Conservation (phyloP, 1,139 yeast genomes). For the Lodderomyces orthopsilosis region DNA sequence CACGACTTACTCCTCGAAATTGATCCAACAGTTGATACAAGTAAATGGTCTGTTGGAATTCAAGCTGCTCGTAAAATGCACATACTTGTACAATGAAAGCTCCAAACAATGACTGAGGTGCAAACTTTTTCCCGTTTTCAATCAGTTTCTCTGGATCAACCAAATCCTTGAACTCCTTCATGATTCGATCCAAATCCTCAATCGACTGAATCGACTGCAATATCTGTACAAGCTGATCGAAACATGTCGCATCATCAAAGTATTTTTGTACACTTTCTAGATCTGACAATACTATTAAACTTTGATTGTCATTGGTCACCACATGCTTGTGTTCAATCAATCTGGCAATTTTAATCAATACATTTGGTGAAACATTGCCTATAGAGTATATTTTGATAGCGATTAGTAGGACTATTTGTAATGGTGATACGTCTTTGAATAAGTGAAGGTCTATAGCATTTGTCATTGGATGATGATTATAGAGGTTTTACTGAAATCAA, state of each 20-base stretch:
- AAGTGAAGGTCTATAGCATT: conserved; percentile 1
- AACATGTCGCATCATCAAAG: conserved; percentile 4
- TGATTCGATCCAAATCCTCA: conserved; percentile 30
- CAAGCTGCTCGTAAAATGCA: conserved; percentile 50
- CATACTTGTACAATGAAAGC: conserved; percentile 36
- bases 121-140: conserved; percentile 14
- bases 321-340: conserved; percentile 9
- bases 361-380: not conserved
- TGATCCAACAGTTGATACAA: conserved; percentile 55
- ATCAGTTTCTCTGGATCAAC: conserved; percentile 1
- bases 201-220: conserved; percentile 36
- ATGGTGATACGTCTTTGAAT: conserved; percentile 5
- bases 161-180: conserved; percentile 8
- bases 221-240: conserved; percentile 12
- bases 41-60: conserved; percentile 54
- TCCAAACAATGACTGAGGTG: conserved; percentile 39
- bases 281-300: conserved; percentile 5
- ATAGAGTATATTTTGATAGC: conserved; percentile 1
- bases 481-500: too few species aligned
- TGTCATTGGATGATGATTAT: not conserved
- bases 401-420: conserved; percentile 1
- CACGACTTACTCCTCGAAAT: conserved; percentile 31
- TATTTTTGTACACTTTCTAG: conserved; percentile 6
- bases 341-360: conserved; percentile 7
- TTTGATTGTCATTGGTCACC: not conserved